A percentile compares a stretch with the other conserved stretches of the same genome.
Evolutionary conservation across 225 moss, liverwort and hornwort genomes (phyloP).

Genomic region (Thuidium tamariscinum): DNA sequence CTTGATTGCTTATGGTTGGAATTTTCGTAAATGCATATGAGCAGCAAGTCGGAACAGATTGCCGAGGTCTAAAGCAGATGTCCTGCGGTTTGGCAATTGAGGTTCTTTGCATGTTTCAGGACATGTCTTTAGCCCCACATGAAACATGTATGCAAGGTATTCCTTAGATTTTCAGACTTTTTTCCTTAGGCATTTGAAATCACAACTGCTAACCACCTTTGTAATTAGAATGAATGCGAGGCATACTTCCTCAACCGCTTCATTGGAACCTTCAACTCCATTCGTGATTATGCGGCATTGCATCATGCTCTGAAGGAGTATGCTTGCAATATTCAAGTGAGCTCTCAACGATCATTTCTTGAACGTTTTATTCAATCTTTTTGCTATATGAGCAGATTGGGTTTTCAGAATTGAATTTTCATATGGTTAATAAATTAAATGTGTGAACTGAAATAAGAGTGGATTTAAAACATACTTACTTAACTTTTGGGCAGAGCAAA

Average conservation of each 20-base stretch:
- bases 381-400: background rate
- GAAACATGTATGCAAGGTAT: background rate
- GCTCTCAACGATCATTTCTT: background rate
- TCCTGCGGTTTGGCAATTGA: background rate
- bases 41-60: too few species aligned
- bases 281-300: slow-evolving; percentile 73
- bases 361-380: background rate
- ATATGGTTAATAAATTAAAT: background rate
- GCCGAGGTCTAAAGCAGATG: too few species aligned
- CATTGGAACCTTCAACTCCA: slow-evolving; percentile 84
- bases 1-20: too few species aligned
- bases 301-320: slow-evolving; percentile 87
- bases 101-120: background rate
- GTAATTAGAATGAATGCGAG: slow-evolving; percentile 76
- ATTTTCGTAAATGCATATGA: too few species aligned
- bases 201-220: background rate
- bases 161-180: background rate
- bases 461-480: too few species aligned
- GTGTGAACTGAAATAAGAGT: background rate
- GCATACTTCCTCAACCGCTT: slow-evolving; percentile 84
- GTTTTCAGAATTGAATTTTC: background rate
- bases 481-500: too few species aligned
- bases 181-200: background rate
- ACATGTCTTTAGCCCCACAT: background rate
- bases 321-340: slow-evolving; percentile 90